A percentile compares a stretch with the other conserved stretches of the same genome.
Conservation (phyloP, 352 stramenopile species). For the Globisporangium cystogenes region DNA sequence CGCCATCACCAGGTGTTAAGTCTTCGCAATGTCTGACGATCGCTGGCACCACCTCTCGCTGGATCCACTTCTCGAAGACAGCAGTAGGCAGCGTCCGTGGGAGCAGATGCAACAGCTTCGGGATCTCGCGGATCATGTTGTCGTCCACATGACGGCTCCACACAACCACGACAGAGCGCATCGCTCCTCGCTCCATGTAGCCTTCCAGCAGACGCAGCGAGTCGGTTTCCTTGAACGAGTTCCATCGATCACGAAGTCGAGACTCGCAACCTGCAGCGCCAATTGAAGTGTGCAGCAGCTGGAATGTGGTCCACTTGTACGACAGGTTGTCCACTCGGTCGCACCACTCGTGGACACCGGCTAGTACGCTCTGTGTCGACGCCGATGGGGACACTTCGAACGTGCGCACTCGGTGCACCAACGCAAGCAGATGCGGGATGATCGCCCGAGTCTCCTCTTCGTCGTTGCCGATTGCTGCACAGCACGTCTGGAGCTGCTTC, state of each 20-base stretch:
- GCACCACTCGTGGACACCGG: conserved; percentile 16
- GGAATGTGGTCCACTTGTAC: conserved; percentile 71
- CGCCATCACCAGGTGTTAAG: not conserved
- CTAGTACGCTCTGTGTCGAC: not conserved
- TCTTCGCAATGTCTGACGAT: conserved; percentile 26
- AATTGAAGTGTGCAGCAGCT: conserved; percentile 33
- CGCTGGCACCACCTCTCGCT: conserved; percentile 39
- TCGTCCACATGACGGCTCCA: conserved; percentile 49
- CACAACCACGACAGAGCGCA: conserved; percentile 42
- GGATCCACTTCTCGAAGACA: conserved; percentile 48
- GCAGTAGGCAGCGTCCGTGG: conserved; percentile 34
- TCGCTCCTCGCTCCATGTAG: conserved; percentile 45
- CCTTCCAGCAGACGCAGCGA: conserved; percentile 30
- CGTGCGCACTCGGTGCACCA: conserved; percentile 7
- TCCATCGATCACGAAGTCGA: conserved; percentile 22
- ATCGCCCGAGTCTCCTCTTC: conserved; percentile 14
- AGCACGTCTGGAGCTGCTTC: conserved; percentile 8
- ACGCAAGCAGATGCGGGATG: conserved; percentile 4
- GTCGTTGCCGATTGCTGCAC: conserved; percentile 2
- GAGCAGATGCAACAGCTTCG: conserved; percentile 26
- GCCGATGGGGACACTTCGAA: not conserved
- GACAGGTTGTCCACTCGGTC: conserved; percentile 27
- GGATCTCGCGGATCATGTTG: conserved; percentile 25
- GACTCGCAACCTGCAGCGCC: conserved; percentile 1
- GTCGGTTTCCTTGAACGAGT: conserved; percentile 25